Evolutionary conservation across 106 monocot species (phyloP).

Genomic region (Chionographis japonica): DNA sequence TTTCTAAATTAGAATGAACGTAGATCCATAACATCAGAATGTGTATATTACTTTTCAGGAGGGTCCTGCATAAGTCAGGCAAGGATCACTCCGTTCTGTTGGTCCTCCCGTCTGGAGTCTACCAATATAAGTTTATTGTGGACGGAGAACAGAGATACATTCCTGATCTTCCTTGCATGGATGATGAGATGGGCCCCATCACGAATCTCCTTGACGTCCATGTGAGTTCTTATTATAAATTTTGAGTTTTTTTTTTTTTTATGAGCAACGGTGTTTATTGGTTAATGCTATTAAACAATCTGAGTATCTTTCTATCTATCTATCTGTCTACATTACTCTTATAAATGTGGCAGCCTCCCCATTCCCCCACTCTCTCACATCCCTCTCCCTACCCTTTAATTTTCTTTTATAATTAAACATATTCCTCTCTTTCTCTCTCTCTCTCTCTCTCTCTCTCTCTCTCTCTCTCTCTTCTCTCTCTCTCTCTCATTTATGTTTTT

Average conservation of each 20-base stretch:
- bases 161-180: conserved; percentile 57
- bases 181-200: conserved; percentile 49
- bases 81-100: conserved; percentile 79
- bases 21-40: too few species aligned
- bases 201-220: conserved; percentile 71
- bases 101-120: conserved; percentile 75
- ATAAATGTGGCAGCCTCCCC: too few species aligned
- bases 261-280: background rate
- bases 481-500: too few species aligned
- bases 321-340: too few species aligned
- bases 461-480: too few species aligned
- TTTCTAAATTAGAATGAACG: too few species aligned
- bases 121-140: conserved; percentile 72
- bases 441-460: too few species aligned
- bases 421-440: too few species aligned
- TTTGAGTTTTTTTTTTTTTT: background rate
- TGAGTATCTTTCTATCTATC: background rate
- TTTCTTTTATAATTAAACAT: too few species aligned
- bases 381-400: too few species aligned
- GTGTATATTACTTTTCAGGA: conserved; percentile 43
- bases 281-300: background rate
- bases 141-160: conserved; percentile 67
- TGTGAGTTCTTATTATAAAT: conserved; percentile 37
- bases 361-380: too few species aligned
- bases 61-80: conserved; percentile 61